Evolutionary conservation across 768 basidiomycete species (phyloP), one percentile per base, ranked within the genome.

Genomic region (Mycena polygramma): DNA sequence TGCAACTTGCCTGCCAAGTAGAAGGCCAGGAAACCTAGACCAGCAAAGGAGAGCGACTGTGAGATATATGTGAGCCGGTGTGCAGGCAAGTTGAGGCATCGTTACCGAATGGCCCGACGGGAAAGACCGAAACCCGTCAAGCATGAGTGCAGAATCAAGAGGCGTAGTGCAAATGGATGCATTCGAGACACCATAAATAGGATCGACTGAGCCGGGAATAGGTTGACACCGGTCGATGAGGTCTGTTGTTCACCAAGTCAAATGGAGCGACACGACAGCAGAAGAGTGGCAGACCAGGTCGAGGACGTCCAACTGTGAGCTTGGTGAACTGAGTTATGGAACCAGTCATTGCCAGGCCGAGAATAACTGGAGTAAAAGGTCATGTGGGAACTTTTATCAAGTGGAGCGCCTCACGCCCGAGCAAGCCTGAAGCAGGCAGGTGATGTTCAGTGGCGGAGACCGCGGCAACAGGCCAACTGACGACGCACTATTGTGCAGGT

Each of bases 1-100:
- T 97, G 96, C 75, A 97, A 82, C 80, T 99, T 98, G 3, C 97
- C 98, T 14, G 94, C 93, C 8, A 97, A 81, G 78, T 98, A 99
- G 72, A 94, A 91, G 1, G 92, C 84, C 48, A 99, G 84, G 81
- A 96, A 97, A 2, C 94, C 94, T 10, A 99, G 85, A 1, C 97
- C 97, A 8, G 96, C 94, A 78, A 97, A 98, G 0, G 96, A 68
- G 60, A 70, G 46, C 45, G 55, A 73, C 54, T 61, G 57, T 14
- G 37, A 63, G 55, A 20, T 43, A 58, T 35, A 69, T 49, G 66
- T 55, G 41, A 68, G 46, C 30, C 26, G 41, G 9, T 10, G 26
- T 30, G 36, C 20, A 20, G 10, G 43, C 8, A 51, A n/a, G 6
- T 26, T 9, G 41, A 51, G 36, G 45, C 7, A 52, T 30, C 82